Evolutionary conservation across 257 asterid species (phyloP), one percentile per base, ranked within the genome.

Genomic region (Schizonepeta tenuifolia): DNA sequence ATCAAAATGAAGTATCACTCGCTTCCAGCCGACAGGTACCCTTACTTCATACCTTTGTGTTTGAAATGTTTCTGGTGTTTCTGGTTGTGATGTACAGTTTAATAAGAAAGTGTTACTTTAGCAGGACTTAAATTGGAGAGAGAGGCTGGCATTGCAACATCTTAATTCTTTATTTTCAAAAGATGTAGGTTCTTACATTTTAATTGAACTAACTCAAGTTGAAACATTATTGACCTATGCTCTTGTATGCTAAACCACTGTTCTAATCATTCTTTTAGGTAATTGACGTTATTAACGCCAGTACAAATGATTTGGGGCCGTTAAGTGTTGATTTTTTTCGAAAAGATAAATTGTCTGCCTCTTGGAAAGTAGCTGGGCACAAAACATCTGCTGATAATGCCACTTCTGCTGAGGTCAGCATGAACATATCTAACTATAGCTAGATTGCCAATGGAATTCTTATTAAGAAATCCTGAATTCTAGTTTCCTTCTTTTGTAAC

Each of bases 221-320:
- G 22, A 64, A 53, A 49, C 38, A 18, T 62, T 43, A 28, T 60
- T 18, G 63, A 41, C 40, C 69, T 71, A 47, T 56, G 59, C 61
- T 63, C 63, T 57, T 5, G 5, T 55, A 31, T 44, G 56, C 65
- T n/a, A n/a, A n/a, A 44, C 77, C 68, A 40, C 77, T 63, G 58
- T 76, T 77, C 65, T 68, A 22, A 51, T 41, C 60, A 56, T 68
- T 61, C 13, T 76, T 80, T 60, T 77, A 94, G 98, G 97, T 88
- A 22, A 80, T 92, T 81, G 97, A 87, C 78, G 84, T 85, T 69
- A 86, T 95, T 66, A 86, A 86, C 33, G 80, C 86, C 76, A 84
- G 83, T 72, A 88, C 91, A 69, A 77, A 83, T 69, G 97, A 87
- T 79, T 78, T 87, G 82, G 98, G 93, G 73, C 90, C 96, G 44